These are phyloP conservation scores for Carnegiea gigantea DNA, from an alignment of 179 eudicot species.

Conservation along the genomic window DNA sequence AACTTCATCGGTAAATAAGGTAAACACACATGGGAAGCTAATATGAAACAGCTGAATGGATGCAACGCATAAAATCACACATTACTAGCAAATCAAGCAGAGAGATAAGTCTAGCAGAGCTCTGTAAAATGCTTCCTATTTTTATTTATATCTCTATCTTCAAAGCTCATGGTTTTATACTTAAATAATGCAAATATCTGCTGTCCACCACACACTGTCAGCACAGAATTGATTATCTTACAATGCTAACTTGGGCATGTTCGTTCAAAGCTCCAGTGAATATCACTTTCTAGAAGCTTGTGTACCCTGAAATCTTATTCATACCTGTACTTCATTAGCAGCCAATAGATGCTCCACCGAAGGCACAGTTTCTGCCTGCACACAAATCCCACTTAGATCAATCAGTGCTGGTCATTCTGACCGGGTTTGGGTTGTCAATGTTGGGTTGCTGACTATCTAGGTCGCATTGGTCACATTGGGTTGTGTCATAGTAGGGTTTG, in stretches of 20 bases:
- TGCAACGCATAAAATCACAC: too few relatives aligned
- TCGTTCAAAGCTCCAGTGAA: background rate
- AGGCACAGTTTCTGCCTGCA: slow-evolving; percentile 78
- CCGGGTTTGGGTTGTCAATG: background rate
- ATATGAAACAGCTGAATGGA: too few relatives aligned
- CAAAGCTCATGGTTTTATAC: too few relatives aligned
- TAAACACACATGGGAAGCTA: too few relatives aligned
- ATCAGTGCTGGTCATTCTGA: background rate
- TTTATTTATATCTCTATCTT: too few relatives aligned
- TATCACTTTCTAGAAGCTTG: background rate
- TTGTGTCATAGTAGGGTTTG: background rate
- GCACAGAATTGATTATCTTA: too few relatives aligned
- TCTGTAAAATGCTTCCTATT: too few relatives aligned
- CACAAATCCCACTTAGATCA: slow-evolving; percentile 3
- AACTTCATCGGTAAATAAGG: too few relatives aligned
- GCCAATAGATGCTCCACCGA: slow-evolving; percentile 68
- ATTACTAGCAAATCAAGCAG: too few relatives aligned
- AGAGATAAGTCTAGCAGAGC: too few relatives aligned
- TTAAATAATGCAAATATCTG: too few relatives aligned
- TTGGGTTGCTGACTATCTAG: background rate
- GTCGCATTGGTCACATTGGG: background rate
- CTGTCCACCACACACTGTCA: background rate
- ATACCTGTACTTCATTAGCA: slow-evolving; percentile 73
- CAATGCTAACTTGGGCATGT: background rate
- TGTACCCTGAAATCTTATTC: background rate